Percentiles rank a stretch among this genome's conserved stretches.
Evolutionary conservation across 164 flowering plant genomes (phyloP).

Genomic region (Umbilicus rupestris): DNA sequence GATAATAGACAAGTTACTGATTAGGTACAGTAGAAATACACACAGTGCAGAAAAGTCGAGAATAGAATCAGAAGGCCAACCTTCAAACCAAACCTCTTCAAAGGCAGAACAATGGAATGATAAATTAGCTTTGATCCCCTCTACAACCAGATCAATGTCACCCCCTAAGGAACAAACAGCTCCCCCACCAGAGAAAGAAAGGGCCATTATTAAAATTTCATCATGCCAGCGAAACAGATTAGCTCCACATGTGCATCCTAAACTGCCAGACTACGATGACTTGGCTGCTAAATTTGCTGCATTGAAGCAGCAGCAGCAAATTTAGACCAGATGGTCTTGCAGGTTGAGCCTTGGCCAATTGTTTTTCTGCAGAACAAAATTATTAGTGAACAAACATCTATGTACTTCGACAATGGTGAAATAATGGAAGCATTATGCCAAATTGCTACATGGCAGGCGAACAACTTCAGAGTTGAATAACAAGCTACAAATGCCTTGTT

Average conservation of each 20-base stretch:
- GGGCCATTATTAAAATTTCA: not conserved
- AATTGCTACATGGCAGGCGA: not conserved
- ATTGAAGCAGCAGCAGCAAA: constrained; percentile 11
- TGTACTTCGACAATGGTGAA: not conserved
- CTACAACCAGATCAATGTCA: not conserved
- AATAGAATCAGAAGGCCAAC: not conserved
- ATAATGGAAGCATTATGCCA: not conserved
- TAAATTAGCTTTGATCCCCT: not conserved
- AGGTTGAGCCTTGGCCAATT: constrained; percentile 23
- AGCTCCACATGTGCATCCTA: constrained; percentile 9
- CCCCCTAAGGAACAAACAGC: not conserved
- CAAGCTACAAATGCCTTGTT: too few species aligned
- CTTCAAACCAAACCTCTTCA: not conserved
- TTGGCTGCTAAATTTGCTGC: constrained; percentile 8
- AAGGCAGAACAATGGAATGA: not conserved
- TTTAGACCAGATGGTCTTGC: constrained; percentile 19
- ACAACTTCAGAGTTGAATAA: too few species aligned
- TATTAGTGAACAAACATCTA: not conserved
- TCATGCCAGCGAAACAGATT: not conserved
- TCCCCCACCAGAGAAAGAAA: not conserved
- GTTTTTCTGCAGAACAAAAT: constrained; percentile 17
- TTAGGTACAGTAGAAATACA: not conserved
- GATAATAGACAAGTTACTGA: not conserved
- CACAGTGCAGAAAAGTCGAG: not conserved
- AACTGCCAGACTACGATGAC: constrained; percentile 7